A percentile compares a stretch with the other conserved stretches of the same genome.
phyloP scores from a whole-genome alignment of 163 green algal species.

The Coccomyxa subellipsoidea region DNA sequence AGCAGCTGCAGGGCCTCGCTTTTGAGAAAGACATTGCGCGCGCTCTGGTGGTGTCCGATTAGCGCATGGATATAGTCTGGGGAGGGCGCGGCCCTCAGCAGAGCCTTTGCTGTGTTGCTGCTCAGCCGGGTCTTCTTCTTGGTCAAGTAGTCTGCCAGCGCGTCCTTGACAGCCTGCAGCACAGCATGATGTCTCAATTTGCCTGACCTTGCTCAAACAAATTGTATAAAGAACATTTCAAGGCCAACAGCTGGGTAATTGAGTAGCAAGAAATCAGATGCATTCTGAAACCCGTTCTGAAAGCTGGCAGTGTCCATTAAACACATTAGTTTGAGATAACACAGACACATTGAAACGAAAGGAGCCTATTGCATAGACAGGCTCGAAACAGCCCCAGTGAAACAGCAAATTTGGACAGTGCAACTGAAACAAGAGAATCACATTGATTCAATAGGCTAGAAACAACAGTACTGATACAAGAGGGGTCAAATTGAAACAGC shows the following conservation, averaged over 20 bases:
- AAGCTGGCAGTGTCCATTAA: no score
- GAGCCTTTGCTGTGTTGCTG: not conserved
- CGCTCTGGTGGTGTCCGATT: not conserved
- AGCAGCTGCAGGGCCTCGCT: constrained; percentile 1
- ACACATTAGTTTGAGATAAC: not conserved
- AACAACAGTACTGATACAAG: no score
- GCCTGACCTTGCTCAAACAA: no score
- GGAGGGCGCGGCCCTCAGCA: not conserved
- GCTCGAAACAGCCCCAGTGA: not conserved
- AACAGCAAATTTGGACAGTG: not conserved
- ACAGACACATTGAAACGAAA: not conserved
- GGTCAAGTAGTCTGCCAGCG: not conserved
- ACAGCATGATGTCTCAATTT: not conserved
- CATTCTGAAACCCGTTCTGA: no score
- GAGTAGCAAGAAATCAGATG: no score
- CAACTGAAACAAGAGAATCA: not conserved
- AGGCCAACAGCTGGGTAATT: no score
- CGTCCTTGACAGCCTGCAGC: not conserved
- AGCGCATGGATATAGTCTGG: not conserved
- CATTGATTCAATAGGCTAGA: no score
- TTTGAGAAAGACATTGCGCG: not conserved
- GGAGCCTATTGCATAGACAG: not conserved
- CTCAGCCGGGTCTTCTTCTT: constrained; percentile 6
- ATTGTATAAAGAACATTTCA: no score
- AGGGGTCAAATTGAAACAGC: no score